Evolutionary conservation across 2,329 filamentous ascomycete genomes (phyloP).

Genomic region (Diaporthe citri): DNA sequence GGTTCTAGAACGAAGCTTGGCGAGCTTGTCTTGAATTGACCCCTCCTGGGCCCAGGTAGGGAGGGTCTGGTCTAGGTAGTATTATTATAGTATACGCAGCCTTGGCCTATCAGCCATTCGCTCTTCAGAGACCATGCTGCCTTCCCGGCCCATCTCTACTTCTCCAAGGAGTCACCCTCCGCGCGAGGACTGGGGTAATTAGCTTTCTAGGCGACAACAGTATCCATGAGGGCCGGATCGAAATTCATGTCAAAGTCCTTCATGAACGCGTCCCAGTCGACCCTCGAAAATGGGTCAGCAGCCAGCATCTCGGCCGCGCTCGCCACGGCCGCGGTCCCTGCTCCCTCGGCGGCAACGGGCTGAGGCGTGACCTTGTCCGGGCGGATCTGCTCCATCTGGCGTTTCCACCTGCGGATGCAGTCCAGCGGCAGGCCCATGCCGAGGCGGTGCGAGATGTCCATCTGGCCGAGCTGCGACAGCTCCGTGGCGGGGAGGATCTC

Average conservation of each 20-base stretch:
- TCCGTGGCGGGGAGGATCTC: constrained; percentile 54
- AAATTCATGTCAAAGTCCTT: constrained; percentile 63
- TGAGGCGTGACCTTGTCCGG: constrained; percentile 45
- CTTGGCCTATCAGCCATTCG: not conserved
- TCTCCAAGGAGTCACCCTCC: not conserved
- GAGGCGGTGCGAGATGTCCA: constrained; percentile 59
- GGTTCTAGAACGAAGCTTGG: constrained; percentile 5
- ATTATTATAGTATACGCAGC: not conserved
- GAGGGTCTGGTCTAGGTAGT: constrained; percentile 10
- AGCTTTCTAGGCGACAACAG: constrained; percentile 26
- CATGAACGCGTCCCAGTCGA: constrained; percentile 65
- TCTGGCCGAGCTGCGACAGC: constrained; percentile 51
- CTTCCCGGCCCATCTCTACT: not conserved
- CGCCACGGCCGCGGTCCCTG: constrained; percentile 3
- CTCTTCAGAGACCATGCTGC: not conserved
- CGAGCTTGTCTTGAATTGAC: not conserved
- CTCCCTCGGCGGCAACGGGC: constrained; percentile 14
- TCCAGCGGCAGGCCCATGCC: constrained; percentile 63
- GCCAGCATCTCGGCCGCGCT: constrained; percentile 29
- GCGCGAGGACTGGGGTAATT: no score
- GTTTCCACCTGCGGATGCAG: constrained; percentile 62
- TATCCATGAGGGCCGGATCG: constrained; percentile 38
- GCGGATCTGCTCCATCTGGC: constrained; percentile 55
- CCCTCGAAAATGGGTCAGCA: constrained; percentile 56
- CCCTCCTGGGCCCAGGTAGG: not conserved